Evolutionary conservation across 1,284 basidiomycete species (phyloP).

Genomic region (Boletus austroedulis): DNA sequence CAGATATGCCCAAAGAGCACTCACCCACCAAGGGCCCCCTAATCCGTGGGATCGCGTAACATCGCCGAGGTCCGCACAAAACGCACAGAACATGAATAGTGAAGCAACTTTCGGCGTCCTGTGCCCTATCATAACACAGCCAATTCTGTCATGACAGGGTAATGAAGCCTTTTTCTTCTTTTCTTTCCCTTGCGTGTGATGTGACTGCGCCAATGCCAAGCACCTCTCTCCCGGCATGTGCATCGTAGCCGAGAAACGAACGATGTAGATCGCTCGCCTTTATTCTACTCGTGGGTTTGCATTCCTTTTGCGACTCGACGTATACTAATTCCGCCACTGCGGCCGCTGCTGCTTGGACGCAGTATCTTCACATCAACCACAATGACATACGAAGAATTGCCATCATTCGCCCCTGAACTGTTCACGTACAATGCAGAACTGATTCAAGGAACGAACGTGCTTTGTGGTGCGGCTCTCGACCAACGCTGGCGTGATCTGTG

Average conservation of each 20-base stretch:
- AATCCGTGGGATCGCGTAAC: conserved; percentile 44
- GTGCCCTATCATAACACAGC: conserved; percentile 39
- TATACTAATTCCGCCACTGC: conserved; percentile 46
- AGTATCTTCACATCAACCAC: conserved; percentile 41
- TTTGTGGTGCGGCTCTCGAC: conserved; percentile 43
- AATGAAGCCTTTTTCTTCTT: background rate
- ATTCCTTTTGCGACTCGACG: conserved; percentile 45
- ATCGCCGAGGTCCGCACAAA: background rate
- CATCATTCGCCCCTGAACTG: conserved; percentile 40
- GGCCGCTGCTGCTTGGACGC: conserved; percentile 49
- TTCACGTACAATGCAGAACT: conserved; percentile 57
- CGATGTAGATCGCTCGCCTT: background rate
- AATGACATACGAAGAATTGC: conserved; percentile 44
- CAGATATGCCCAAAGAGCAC: too few species aligned
- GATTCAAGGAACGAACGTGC: conserved; percentile 48
- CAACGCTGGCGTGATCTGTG: conserved; percentile 41
- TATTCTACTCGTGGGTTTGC: conserved; percentile 39
- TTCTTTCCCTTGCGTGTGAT: background rate
- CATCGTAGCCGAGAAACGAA: conserved; percentile 19
- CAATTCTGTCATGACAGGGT: conserved; percentile 53
- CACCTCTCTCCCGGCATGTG: conserved; percentile 12
- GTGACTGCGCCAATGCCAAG: background rate
- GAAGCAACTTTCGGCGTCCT: conserved; percentile 32
- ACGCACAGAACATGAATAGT: background rate
- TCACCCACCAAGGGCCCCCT: too few species aligned